Evolutionary conservation across 768 basidiomycete species (phyloP), one percentile per base, ranked within the genome.

Genomic region (Leccinum broughii): DNA sequence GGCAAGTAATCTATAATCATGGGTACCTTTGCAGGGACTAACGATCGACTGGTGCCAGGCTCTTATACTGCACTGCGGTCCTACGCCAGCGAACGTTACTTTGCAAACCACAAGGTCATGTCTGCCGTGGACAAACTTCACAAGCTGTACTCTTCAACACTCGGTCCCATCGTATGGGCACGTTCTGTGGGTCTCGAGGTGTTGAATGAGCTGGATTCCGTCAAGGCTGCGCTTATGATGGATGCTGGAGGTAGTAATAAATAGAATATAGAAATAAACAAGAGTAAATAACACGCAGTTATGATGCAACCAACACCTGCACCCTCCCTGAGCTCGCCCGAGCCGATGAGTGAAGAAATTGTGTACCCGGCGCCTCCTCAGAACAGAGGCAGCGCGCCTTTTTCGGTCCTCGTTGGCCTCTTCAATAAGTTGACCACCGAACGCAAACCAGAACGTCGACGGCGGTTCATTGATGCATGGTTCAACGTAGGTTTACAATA

Each of bases 101-200:
- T 92, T 52, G 82, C 81, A 60, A 98, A 98, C 74, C 95, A 98
- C 76, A 84, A 85, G 51, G 72, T 95, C 49, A 86, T 98, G 80
- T 84, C 87, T 15, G 85, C 87, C 2, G 83, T 91, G 53, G 95
- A 99, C 76, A 95, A 95, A 69, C 80, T 98, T 37, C 90, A 95
- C 76, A 92, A 92, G 67, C 69, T 98, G 17, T 98, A 95, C 71
- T 77, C 87, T 1, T 83, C 83, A 4, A 84, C 87, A 48, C 76
- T 77, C 35, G 82, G 80, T 26, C 86, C 88, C 2, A 68, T 95
- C 13, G 94, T 97, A 17, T 94, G 92, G 92, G 87, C 86, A 3
- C 85, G 96, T 56, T 90, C 90, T 0, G 83, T 88, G 15, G 97
- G 97, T 2, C 70, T 98, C 20, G 96, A 98, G 67, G 86, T 97